Evolutionary conservation across 164 flowering plant species (phyloP), one percentile per base, ranked within the genome.

Genomic region (Magnolia changhungtana): DNA sequence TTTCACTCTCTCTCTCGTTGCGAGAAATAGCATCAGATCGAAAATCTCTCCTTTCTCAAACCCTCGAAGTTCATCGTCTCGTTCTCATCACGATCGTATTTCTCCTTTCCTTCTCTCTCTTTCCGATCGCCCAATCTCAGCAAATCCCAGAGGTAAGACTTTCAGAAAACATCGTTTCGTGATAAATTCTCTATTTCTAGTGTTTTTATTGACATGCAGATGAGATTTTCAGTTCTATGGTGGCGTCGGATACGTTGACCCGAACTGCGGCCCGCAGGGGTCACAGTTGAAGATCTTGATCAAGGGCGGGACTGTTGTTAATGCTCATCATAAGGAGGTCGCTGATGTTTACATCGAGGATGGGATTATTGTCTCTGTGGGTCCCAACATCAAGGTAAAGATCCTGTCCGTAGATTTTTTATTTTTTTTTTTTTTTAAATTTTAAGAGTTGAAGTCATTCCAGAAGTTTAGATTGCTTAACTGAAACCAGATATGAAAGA

Each of bases 321-420:
- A 96, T 82, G 97, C 99, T 77, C 95, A 94, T 69, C 90, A 85
- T 72, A 88, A 85, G 78, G 88, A 94, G 83, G 72, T 89, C 74
- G 97, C 98, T 69, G 98, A 94, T 90, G 99, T 96, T 74, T 96
- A 91, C 80, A 86, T 96, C 13, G 98, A 94, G 80, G 90, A 96
- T 85, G 99, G 99, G 49, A 80, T 89, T 65, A 86, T 96, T 78
- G 86, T 86, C 69, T 86, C 90, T 21, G 94, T 96, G 21, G 79
- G 86, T 78, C 90, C 90, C 63, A 86, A 91, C 74, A 88, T 94
- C 72, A 87, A 81, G 87, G 99, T 96, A 81, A 24, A 59, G 61
- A 20, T 74, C 11, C 5, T 1, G 6, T 10, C 37, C 19, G 27
- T 6, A 21, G 37, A 14, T 5, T 63, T n/a, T n/a, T n/a, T n/a